Evolutionary conservation across 106 monocot species (phyloP), one percentile per base, ranked within the genome.

Genomic region (Iris macrosiphon): DNA sequence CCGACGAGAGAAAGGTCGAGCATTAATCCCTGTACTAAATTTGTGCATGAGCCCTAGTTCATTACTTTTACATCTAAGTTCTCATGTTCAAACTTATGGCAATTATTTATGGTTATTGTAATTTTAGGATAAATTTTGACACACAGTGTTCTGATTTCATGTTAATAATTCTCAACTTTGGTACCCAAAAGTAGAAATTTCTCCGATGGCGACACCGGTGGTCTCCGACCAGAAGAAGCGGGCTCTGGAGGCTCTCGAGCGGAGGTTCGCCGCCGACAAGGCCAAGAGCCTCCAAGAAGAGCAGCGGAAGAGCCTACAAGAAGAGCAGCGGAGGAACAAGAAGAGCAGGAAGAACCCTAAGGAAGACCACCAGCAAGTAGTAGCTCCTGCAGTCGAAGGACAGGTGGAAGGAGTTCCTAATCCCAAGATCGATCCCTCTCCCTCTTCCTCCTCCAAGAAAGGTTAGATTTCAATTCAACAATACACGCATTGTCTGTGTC

Each of bases 241-340:
- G 17, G 58, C 67, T 15, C 37, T 57, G 3, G 67, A 63, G 16
- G 63, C 55, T 4, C 15, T 71, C 23, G 62, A 71, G 4, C 53
- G 63, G 20, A 52, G 71, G 13, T 31, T 64, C 37, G 72, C 48
- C n/a, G 3, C 58, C 30, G 64, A 54, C 17, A 55, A 64, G 27
- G 42, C 47, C 29, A 56, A 57, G 49, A 4, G 42, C 15, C 1
- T 59, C 40, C 49, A 50, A 6, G 31, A 64, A 56, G 56, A 34
- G 35, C 21, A 46, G 34, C 23, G 15, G 3, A 47, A 37, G 27
- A 45, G 11, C 53, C n/a, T n/a, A n/a, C 18, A 21, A 55, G 39
- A 49, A 31, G 31, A 43, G 31, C n/a, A 18, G 14, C 29, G 17
- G 7, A 31, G 45, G 10, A 31, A 24, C 14, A 29, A 52, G 42